Evolutionary conservation across 75 land plant genomes (phyloP), one percentile per base, ranked within the genome.

Genomic region (Pinus taeda): DNA sequence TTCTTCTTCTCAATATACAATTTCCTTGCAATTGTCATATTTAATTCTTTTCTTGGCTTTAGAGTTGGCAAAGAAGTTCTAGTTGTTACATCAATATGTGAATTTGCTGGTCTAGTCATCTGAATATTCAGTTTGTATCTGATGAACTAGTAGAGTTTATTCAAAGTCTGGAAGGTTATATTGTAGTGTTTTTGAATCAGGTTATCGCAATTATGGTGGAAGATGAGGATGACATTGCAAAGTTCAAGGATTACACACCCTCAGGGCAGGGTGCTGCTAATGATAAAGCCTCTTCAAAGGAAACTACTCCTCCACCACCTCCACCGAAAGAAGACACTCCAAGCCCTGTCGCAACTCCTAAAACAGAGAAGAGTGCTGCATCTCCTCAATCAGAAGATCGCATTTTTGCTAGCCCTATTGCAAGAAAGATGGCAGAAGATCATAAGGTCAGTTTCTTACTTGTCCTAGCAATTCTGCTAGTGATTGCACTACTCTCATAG

Each of bases 161-260:
- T 49, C 11, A 6, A 65, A 69, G 55, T 69, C 14, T 2, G 20
- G 49, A 69, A 42, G 14, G 3, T n/a, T 69, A 36, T 42, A 17
- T 69, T 17, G 55, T 11, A 42, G 3, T 71, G 74, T n/a, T 77
- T 78, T 33, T 75, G 9, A 21, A 62, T 17, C 78, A 93, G 95
- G 66, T 87, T 3, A 97, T 97, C 77, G 98, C 92, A 36, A 77
- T 97, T 33, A 91, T 90, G 75, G 98, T 97, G 33, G 99, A 97
- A 80, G 85, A 90, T 36, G 86, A 95, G 78, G 96, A 78, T 0
- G 99, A 93, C 74, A 82, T 97, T 77, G 83, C 76, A 26, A 85
- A 91, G 45, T 86, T 97, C 57, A 91, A 93, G 57, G 96, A 95
- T 82, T 97, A 90, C 65, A 79, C 79, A 59, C 82, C 86, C 82